Evolutionary conservation across 1,284 basidiomycete genomes (phyloP), one percentile per base, ranked within the genome.

Genomic region (Heterobasidion irregulare): DNA sequence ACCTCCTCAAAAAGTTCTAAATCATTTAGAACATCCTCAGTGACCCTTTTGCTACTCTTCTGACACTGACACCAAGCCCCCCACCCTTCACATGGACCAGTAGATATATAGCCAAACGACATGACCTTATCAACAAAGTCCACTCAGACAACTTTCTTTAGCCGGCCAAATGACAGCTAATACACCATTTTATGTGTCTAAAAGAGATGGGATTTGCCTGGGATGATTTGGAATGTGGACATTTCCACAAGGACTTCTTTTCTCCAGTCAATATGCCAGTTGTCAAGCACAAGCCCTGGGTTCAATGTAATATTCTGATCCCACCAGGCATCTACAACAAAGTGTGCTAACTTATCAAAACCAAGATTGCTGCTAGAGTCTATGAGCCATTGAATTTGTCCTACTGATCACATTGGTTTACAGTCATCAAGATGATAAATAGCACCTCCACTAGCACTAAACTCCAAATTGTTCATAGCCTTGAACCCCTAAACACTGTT

Each of bases 171-270:
- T 26, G 54, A 41, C 38, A 62, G 8, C 59, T 74, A 4, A n/a
- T 71, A 10, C 68, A 74, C 52, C 51, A 68, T 16, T 60, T 74
- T 18, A 63, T 72, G 43, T 58, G 52, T 35, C 33, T 60, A 3
- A 64, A 74, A 8, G 62, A 74, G 43, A 32, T 60, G 2, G 69
- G 55, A 0, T 71, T 73, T 55, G 66, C 70, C 0, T 73, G 70
- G 67, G 58, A 61, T 6, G 65, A 68, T 34, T 36, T 19, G 0
- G 63, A 72, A 48, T 52, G 59, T 33, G 66, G 67, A 1, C 51
- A 53, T 8, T 70, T 69, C 49, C 58, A 56, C 26, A 16, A 53
- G 19, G 38, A 41, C n/a, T 41, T 41, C 38, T 41, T 41, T 6
- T 6, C 8, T 2, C 38, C n/a, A 12, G 38, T 41, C 38, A n/a